These are phyloP conservation scores for Paraglomus brasilianum DNA, from an alignment of 192 early-diverging fungal genomes.

Conservation along the genomic window DNA sequence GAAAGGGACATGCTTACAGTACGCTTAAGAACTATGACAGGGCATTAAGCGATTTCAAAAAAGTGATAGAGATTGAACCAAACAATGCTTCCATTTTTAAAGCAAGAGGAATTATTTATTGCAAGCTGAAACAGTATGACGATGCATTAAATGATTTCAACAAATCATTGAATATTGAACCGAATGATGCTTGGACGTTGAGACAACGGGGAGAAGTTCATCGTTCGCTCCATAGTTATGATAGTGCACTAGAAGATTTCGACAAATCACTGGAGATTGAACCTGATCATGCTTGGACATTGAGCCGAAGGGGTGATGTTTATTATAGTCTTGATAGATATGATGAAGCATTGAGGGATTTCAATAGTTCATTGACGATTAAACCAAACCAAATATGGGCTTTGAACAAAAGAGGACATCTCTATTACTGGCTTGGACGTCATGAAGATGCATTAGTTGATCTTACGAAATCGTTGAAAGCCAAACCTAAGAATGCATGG, in stretches of 20 bases:
- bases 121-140: not conserved
- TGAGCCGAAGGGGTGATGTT: not conserved
- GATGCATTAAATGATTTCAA: constrained; percentile 8
- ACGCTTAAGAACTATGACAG: not conserved
- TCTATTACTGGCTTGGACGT: not conserved
- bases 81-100: not conserved
- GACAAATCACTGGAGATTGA: not conserved
- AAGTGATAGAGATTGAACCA: not conserved
- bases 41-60: not conserved
- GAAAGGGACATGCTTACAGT: no score
- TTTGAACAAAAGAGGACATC: constrained; percentile 12
- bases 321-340: constrained; percentile 1
- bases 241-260: not conserved
- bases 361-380: not conserved
- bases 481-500: not conserved
- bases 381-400: not conserved
- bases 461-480: not conserved
- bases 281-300: constrained; percentile 1
- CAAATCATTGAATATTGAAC: not conserved
- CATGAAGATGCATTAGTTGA: constrained; percentile 5
- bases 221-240: constrained; percentile 3
- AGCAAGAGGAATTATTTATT: not conserved
- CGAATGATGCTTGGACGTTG: not conserved
- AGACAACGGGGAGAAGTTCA: not conserved
- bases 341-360: constrained; percentile 1